Conservation (phyloP, 805 yeast species). For the Spathaspora arborariae region DNA sequence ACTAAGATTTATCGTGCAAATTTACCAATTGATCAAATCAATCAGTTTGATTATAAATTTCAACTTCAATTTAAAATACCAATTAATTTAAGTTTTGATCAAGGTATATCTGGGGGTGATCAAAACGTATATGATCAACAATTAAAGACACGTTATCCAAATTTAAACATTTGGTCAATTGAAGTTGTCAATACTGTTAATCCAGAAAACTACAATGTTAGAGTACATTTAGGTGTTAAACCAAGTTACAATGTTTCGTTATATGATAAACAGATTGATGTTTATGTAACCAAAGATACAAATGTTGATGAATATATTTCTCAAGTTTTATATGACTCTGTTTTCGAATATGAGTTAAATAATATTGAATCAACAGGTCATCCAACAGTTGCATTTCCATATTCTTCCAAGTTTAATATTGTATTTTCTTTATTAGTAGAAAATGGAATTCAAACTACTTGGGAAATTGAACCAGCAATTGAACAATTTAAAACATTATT, state of each 20-base stretch:
- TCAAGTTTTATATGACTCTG: slow-evolving; percentile 31
- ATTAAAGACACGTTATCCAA: slow-evolving; percentile 18
- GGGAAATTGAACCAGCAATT: slow-evolving; percentile 67
- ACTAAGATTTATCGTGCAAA: slow-evolving; percentile 62
- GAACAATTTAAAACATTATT: slow-evolving; percentile 50
- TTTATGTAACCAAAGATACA: slow-evolving; percentile 22
- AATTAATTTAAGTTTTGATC: slow-evolving; percentile 35
- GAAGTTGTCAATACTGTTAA: slow-evolving; percentile 10
- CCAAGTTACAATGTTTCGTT: slow-evolving; percentile 31
- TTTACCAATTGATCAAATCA: slow-evolving; percentile 47
- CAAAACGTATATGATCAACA: slow-evolving; percentile 34
- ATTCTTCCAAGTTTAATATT: slow-evolving; percentile 67
- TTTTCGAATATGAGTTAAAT: slow-evolving; percentile 38
- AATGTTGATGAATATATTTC: slow-evolving; percentile 33
- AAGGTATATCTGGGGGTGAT: slow-evolving; percentile 27
- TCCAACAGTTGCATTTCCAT: slow-evolving; percentile 44
- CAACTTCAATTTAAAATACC: slow-evolving; percentile 34
- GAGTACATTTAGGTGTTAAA: not conserved
- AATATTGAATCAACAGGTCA: slow-evolving; percentile 20
- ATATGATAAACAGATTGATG: slow-evolving; percentile 25
- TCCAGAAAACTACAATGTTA: slow-evolving; percentile 24
- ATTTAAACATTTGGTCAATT: slow-evolving; percentile 28
- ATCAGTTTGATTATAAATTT: slow-evolving; percentile 24
- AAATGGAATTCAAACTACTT: slow-evolving; percentile 57
- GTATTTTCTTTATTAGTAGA: slow-evolving; percentile 74